A percentile compares a stretch with the other conserved stretches of the same genome.
These are phyloP conservation scores for Alternaria longipes DNA, from an alignment of 2,329 filamentous ascomycete species.

Conservation along the genomic window DNA sequence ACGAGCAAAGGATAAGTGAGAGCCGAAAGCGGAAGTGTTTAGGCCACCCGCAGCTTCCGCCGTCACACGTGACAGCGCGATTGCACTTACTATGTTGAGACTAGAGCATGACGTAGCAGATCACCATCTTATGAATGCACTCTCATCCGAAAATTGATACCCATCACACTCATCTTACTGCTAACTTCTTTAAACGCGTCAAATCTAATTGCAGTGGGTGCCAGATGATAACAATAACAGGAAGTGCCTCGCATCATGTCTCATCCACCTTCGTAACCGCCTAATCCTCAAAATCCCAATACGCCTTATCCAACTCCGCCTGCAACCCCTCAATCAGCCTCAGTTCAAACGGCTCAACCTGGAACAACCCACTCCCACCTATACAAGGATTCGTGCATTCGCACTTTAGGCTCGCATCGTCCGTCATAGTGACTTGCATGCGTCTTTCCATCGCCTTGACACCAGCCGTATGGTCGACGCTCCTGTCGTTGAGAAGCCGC, in stretches of 20 bases:
- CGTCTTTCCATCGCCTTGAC: not conserved
- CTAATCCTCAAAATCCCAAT: constrained; percentile 22
- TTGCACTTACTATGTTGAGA: not conserved
- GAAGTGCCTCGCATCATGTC: not conserved
- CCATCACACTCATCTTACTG: not conserved
- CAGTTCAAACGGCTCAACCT: constrained; percentile 8
- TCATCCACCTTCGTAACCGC: not conserved
- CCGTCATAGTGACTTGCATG: not conserved
- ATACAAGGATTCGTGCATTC: constrained; percentile 20
- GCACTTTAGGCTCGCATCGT: constrained; percentile 5
- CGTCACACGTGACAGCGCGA: not conserved
- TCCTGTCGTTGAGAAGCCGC: constrained; percentile 6
- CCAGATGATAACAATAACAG: not conserved
- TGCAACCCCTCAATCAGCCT: constrained; percentile 13
- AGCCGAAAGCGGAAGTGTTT: not conserved
- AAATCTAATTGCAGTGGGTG: too few species aligned
- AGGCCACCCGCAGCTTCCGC: not conserved
- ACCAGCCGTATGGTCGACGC: not conserved
- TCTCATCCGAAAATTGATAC: not conserved
- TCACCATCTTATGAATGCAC: not conserved
- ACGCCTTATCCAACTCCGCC: constrained; percentile 9
- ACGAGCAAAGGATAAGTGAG: not conserved
- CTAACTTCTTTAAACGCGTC: not conserved
- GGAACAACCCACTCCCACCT: not conserved
- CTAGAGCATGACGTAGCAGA: not conserved